These are phyloP conservation scores for Leccinum sublutescens DNA, from an alignment of 768 basidiomycete species.

Conservation along the genomic window DNA sequence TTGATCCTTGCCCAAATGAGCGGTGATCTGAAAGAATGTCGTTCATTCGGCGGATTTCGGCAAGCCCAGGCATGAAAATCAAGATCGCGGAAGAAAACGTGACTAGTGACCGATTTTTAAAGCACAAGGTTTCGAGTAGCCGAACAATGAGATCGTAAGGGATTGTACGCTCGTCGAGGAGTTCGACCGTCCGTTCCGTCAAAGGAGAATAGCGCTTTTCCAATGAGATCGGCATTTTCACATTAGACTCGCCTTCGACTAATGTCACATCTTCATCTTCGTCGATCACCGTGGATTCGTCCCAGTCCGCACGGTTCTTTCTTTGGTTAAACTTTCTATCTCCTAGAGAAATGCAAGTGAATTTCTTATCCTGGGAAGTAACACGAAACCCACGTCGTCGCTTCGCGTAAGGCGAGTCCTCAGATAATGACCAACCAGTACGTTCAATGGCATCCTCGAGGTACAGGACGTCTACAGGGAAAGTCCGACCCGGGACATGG, in stretches of 20 bases:
- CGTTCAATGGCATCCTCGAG: conserved; percentile 92
- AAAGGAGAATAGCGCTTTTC: conserved; percentile 79
- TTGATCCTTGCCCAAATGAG: conserved; percentile 57
- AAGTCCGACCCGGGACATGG: conserved; percentile 91
- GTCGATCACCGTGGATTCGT: conserved; percentile 59
- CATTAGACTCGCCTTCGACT: conserved; percentile 15
- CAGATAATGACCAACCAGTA: conserved; percentile 74
- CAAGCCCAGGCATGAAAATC: conserved; percentile 93
- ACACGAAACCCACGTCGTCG: conserved; percentile 46
- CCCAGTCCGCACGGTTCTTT: conserved; percentile 72
- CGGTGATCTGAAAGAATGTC: conserved; percentile 79
- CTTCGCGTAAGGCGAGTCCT: conserved; percentile 78
- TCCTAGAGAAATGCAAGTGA: conserved; percentile 37
- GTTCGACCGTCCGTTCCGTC: conserved; percentile 76
- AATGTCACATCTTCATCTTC: conserved; percentile 66
- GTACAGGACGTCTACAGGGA: conserved; percentile 83
- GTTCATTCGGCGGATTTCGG: conserved; percentile 85
- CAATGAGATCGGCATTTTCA: conserved; percentile 42
- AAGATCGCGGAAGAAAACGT: conserved; percentile 77
- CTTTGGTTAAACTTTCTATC: conserved; percentile 62
- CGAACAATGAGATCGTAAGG: conserved; percentile 88
- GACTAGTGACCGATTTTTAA: conserved; percentile 50
- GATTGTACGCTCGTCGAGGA: conserved; percentile 84
- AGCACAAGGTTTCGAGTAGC: conserved; percentile 81
- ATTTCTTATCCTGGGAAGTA: neutral